Conservation (phyloP, 495 filamentous ascomycete genomes). For the Emericellopsis terricola region DNA sequence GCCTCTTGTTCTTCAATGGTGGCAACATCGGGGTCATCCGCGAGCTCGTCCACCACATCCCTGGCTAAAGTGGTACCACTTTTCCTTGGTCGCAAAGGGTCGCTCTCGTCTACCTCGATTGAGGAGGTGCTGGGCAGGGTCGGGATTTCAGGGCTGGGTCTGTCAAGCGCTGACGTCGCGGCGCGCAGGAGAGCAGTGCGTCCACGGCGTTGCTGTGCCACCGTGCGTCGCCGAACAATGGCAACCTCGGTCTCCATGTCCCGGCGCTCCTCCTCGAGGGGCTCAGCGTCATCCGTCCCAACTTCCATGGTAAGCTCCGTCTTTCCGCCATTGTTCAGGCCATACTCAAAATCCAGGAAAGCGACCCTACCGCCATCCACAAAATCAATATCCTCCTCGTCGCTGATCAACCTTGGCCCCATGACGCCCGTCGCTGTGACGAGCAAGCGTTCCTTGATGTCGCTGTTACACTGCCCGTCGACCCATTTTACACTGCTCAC, state of each 20-base stretch:
- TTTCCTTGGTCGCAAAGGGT: slow-evolving; percentile 22
- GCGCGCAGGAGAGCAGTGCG: slow-evolving; percentile 14
- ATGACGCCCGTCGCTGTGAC: slow-evolving; percentile 62
- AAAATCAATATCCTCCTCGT: slow-evolving; percentile 55
- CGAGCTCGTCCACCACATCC: slow-evolving; percentile 3
- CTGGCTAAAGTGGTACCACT: slow-evolving; percentile 10
- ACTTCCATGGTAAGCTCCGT: slow-evolving; percentile 53
- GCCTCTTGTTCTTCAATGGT: slow-evolving; percentile 36
- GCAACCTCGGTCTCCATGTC: slow-evolving; percentile 72
- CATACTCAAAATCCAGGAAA: slow-evolving; percentile 57
- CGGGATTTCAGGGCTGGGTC: slow-evolving; percentile 8
- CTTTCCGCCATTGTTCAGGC: slow-evolving; percentile 32
- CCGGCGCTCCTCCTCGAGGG: slow-evolving; percentile 53
- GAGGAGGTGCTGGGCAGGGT: slow-evolving; percentile 6
- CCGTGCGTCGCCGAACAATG: slow-evolving; percentile 58
- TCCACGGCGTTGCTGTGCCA: slow-evolving; percentile 23
- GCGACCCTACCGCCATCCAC: slow-evolving; percentile 71
- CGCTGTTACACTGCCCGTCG: slow-evolving; percentile 23
- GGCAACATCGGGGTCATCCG: slow-evolving; percentile 10
- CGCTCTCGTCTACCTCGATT: slow-evolving; percentile 17
- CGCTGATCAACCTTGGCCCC: slow-evolving; percentile 34
- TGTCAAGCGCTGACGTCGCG: slow-evolving; percentile 10
- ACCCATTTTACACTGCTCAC: slow-evolving; percentile 47
- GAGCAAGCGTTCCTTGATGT: slow-evolving; percentile 41
- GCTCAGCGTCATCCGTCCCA: slow-evolving; percentile 48